Evolutionary conservation across 768 basidiomycete genomes (phyloP).

Genomic region (Mrakia hoshinonis): DNA sequence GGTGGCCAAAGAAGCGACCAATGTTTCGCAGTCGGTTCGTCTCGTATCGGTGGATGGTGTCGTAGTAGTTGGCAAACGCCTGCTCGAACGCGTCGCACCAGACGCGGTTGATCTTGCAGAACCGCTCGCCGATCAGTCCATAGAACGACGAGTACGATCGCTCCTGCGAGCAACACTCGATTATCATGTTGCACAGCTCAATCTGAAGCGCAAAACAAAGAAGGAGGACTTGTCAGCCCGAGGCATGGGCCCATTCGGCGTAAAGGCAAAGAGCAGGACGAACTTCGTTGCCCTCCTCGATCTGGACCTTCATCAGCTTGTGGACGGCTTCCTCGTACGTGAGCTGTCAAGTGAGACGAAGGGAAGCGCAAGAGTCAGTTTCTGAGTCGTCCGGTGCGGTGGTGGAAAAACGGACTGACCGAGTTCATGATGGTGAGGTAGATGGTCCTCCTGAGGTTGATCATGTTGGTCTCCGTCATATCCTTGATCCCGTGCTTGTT

Average conservation of each 20-base stretch:
- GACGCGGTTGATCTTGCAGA: conserved; percentile 87
- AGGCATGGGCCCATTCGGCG: background rate
- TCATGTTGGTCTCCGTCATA: conserved; percentile 86
- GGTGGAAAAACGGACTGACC: conserved; percentile 34
- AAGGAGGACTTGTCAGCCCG: background rate
- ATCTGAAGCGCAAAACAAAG: conserved; percentile 49
- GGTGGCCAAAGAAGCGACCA: conserved; percentile 89
- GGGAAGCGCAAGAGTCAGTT: background rate
- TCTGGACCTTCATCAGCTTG: conserved; percentile 86
- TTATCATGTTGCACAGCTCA: conserved; percentile 95
- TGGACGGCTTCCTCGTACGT: conserved; percentile 99
- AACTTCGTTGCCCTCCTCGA: conserved; percentile 90
- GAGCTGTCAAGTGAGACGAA: conserved; percentile 43
- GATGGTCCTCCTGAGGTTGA: conserved; percentile 85
- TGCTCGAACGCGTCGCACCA: conserved; percentile 86
- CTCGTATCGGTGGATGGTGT: conserved; percentile 95
- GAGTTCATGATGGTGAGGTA: conserved; percentile 99
- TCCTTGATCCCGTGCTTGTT: conserved; percentile 88
- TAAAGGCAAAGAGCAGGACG: conserved; percentile 30
- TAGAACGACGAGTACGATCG: conserved; percentile 97
- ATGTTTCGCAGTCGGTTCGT: conserved; percentile 97
- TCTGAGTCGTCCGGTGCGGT: background rate
- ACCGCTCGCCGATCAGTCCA: conserved; percentile 89
- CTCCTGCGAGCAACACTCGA: conserved; percentile 99
- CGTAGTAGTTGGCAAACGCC: conserved; percentile 83